Percentiles rank a stretch among this genome's conserved stretches.
Evolutionary conservation across 2,329 filamentous ascomycete species (phyloP).

Genomic region (Macroventuria anomochaeta): DNA sequence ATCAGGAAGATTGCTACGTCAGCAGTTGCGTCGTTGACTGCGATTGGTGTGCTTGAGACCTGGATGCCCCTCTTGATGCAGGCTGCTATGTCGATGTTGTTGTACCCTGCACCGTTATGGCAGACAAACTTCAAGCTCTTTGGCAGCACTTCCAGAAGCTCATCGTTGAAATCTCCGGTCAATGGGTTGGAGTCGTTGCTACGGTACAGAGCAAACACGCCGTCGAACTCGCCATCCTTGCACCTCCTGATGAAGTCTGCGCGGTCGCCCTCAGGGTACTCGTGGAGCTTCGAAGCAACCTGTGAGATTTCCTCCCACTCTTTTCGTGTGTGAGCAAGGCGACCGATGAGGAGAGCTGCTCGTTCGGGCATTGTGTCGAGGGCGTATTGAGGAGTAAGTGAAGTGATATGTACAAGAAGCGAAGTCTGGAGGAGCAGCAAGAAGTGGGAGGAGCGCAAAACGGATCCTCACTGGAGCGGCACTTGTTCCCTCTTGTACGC

Average conservation of each 20-base stretch:
- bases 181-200: slow-evolving; percentile 63
- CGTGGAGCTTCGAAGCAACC: slow-evolving; percentile 50
- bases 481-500: slow-evolving; percentile 23
- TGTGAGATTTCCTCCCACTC: slow-evolving; percentile 54
- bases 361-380: slow-evolving; percentile 39
- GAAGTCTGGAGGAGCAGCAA: neutral
- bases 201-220: slow-evolving; percentile 63
- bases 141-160: slow-evolving; percentile 52
- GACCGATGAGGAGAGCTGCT: slow-evolving; percentile 55
- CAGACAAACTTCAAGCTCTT: slow-evolving; percentile 53
- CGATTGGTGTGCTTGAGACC: slow-evolving; percentile 56
- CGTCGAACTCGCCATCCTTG: slow-evolving; percentile 61
- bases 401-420: neutral
- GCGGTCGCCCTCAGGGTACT: slow-evolving; percentile 61
- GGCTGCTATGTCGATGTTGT: slow-evolving; percentile 63
- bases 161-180: slow-evolving; percentile 56
- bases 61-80: slow-evolving; percentile 57
- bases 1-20: slow-evolving; percentile 59
- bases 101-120: slow-evolving; percentile 64
- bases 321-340: slow-evolving; percentile 53
- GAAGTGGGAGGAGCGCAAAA: slow-evolving; percentile 3
- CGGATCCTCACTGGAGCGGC: slow-evolving; percentile 21
- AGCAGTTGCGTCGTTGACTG: slow-evolving; percentile 60
- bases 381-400: neutral
- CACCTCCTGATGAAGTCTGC: slow-evolving; percentile 63